Base-by-base conservation (phyloP, 495 filamentous ascomycete species). In the Aspergillus leporis region DNA sequence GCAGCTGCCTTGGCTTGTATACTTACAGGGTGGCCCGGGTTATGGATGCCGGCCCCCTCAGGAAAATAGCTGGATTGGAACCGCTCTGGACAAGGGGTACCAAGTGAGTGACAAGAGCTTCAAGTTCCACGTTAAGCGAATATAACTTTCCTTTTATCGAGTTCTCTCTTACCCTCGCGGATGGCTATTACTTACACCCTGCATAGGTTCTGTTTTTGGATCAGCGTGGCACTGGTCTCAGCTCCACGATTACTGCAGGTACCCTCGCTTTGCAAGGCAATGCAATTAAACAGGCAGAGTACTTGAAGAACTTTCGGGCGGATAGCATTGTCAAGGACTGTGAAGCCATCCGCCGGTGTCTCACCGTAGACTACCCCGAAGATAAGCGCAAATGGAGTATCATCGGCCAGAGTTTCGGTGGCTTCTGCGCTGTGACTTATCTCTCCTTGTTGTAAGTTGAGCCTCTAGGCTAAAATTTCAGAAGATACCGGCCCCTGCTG, bases 351-450 rank as follows among this genome's bases (percentile, higher is more conserved):
- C 83, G 93, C 1, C 78, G 85, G 53, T 85, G 77, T 30, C 75
- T 98, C 58, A 93, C 88, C 0, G 72, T 78, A 4, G 84, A 88
- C 19, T 90, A 86, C 47, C 87, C 90, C 0, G 75, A 80, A 19
- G 85, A 87, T 16, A 85, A 90, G 65, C 83, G 85, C 64, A 89
- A 89, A 73, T 97, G 94, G 93, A 86, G 76, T 43, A 78, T 90
- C 32, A 85, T 95, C 49, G 94, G 94, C 12, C 93, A 97, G 73
- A 92, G 88, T 19, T 98, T 94, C 68, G 93, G 94, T 31, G 94
- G 93, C 1, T 97, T 96, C 72, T 93, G 89, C 58, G 77, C 79
- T 6, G 77, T 89, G 16, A 89, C 87, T 25, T 98, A 97, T 71
- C 79, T 98, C 10, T 94, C 90, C 16, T 83, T 87, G 57, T 87